Evolutionary conservation across 257 asterid species (phyloP), one percentile per base, ranked within the genome.

Genomic region (Penstemon newberryi): DNA sequence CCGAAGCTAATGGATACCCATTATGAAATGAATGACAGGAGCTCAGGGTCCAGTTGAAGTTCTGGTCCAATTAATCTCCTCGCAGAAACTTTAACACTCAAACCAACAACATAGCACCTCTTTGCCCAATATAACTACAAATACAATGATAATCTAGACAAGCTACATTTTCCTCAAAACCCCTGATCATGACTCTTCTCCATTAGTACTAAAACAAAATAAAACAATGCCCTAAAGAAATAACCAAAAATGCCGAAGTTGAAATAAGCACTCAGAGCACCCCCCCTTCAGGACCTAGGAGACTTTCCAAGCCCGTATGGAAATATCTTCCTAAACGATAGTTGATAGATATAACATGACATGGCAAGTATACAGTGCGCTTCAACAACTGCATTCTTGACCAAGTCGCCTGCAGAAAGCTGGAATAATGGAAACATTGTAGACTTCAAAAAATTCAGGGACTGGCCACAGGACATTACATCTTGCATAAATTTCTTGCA

Each of bases 401-500:
- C 77, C 72, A 70, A 70, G 78, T 56, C 13, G 73, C 81, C 74
- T 64, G 87, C 72, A 85, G 79, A 80, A 77, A 73, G 80, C 80
- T 76, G 87, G 91, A 74, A 77, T 75, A 81, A 81, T 56, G 81
- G 81, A 76, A 80, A 87, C 72, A 80, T 13, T 54, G 82, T 75
- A 79, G 85, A 78, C 87, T 81, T 79, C 83, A 37, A 73, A 69
- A 65, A 76, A 73, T 71, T 82, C 76, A 81, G 76, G 76, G 69
- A 50, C 76, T 73, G 77, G 85, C 77, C 69, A 74, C 67, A 49
- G 77, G 70, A 81, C 70, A 75, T 87, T 87, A 90, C 96, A 85
- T 89, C 96, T 80, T 82, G 91, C 93, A 85, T 89, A 52, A 89
- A 89, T 76, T 90, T 89, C 84, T 89, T 89, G 87, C 95, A 89